Percentiles rank a stretch among this genome's conserved stretches.
Conservation (phyloP, 2,329 filamentous ascomycete genomes). For the Lasiodiplodia gonubiensis region DNA sequence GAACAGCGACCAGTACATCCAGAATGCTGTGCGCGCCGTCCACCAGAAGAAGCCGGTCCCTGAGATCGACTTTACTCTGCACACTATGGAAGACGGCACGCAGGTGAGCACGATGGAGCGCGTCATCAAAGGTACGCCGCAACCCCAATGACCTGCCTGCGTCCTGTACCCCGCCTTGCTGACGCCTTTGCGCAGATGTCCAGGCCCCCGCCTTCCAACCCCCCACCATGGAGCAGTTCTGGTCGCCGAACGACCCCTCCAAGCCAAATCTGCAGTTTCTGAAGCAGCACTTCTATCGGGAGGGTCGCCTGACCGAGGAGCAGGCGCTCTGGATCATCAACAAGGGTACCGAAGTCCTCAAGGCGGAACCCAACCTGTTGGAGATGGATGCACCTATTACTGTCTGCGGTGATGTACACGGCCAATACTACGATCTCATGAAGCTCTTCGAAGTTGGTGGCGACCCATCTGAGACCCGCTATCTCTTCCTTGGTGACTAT, state of each 20-base stretch:
- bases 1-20: conserved; percentile 60
- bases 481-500: conserved; percentile 97
- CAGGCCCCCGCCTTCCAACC: conserved; percentile 95
- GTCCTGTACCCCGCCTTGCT: conserved; percentile 32
- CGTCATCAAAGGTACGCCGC: conserved; percentile 88
- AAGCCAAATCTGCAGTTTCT: conserved; percentile 95
- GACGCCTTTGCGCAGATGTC: conserved; percentile 69
- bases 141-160: conserved; percentile 30
- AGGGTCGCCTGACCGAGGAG: conserved; percentile 94
- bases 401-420: conserved; percentile 97
- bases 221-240: conserved; percentile 93
- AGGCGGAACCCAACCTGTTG: conserved; percentile 89
- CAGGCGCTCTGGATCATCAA: conserved; percentile 96
- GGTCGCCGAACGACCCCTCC: conserved; percentile 79
- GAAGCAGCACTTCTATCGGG: conserved; percentile 98
- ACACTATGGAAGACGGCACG: conserved; percentile 96
- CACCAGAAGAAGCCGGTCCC: conserved; percentile 93
- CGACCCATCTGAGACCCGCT: conserved; percentile 93
- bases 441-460: conserved; percentile 99
- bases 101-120: conserved; percentile 95
- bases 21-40: conserved; percentile 91
- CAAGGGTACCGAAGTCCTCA: conserved; percentile 84
- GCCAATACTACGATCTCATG: conserved; percentile 99
- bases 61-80: conserved; percentile 97
- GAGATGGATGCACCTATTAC: conserved; percentile 99